These are phyloP conservation scores for Allium cepa DNA, from an alignment of 106 monocot genomes.

Conservation along the genomic window DNA sequence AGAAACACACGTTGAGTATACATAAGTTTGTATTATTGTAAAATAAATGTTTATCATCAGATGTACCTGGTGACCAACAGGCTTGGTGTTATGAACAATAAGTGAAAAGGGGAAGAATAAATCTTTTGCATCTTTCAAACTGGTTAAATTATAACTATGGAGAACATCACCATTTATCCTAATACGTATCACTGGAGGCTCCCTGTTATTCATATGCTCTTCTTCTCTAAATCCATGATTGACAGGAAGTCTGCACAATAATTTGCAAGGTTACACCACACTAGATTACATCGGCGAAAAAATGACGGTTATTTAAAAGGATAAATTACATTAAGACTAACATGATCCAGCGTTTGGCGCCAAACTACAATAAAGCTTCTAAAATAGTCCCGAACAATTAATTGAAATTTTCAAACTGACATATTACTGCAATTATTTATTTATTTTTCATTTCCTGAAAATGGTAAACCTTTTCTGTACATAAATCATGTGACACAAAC, in stretches of 20 bases:
- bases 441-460: too few species aligned
- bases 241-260: constrained; percentile 27
- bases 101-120: constrained; percentile 79
- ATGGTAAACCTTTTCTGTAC: too few species aligned
- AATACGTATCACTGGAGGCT: constrained; percentile 28
- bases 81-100: constrained; percentile 74
- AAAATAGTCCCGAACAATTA: too few species aligned
- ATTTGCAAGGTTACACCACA: too few species aligned
- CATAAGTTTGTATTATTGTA: neutral
- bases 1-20: constrained; percentile 5
- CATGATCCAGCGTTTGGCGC: too few species aligned
- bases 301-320: too few species aligned
- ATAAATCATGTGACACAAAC: too few species aligned
- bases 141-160: constrained; percentile 37
- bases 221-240: constrained; percentile 20
- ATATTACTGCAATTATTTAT: too few species aligned
- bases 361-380: too few species aligned
- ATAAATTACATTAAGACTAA: too few species aligned
- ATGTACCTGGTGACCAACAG: constrained; percentile 85
- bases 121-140: constrained; percentile 64
- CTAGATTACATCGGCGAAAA: too few species aligned
- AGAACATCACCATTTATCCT: constrained; percentile 64
- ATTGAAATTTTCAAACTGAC: too few species aligned
- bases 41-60: neutral
- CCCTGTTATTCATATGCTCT: constrained; percentile 33